Conservation (phyloP, 2,329 filamentous ascomycete genomes). For the Microcyclospora tardicrescens region DNA sequence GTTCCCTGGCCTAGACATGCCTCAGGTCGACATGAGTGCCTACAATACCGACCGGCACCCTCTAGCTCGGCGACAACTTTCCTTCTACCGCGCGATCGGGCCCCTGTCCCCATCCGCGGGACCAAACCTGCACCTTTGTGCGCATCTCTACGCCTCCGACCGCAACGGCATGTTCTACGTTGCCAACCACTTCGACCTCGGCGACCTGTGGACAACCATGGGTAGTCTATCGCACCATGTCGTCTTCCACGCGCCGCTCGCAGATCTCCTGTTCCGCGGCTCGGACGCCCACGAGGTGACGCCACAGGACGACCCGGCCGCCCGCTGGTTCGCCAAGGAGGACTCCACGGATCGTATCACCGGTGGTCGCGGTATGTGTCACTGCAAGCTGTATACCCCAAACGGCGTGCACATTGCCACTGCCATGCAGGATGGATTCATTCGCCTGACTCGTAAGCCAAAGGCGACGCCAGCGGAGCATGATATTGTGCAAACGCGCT, state of each 20-base stretch:
- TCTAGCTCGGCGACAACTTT: conserved; percentile 29
- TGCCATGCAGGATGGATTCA: conserved; percentile 38
- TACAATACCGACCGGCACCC: conserved; percentile 31
- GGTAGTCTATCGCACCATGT: conserved; percentile 37
- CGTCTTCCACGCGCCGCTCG: conserved; percentile 32
- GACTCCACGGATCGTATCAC: conserved; percentile 32
- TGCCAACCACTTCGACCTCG: conserved; percentile 35
- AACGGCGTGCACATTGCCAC: conserved; percentile 33
- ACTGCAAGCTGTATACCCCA: conserved; percentile 34
- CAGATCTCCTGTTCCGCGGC: conserved; percentile 27
- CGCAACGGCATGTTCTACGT: conserved; percentile 42
- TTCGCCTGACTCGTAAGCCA: conserved; percentile 18
- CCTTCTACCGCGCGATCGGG: conserved; percentile 35
- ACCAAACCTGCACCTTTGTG: conserved; percentile 44
- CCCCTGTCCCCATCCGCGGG: conserved; percentile 16
- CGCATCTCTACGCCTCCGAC: conserved; percentile 45
- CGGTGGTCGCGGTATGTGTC: conserved; percentile 34
- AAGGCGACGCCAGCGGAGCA: conserved; percentile 5
- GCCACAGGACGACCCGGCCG: conserved; percentile 19
- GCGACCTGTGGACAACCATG: conserved; percentile 29
- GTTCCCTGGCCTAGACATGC: conserved; percentile 34
- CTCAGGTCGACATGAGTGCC: conserved; percentile 40
- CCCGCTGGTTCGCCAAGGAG: conserved; percentile 38
- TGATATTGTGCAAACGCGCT: not conserved
- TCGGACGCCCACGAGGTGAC: not conserved